phyloP scores from a whole-genome alignment of 2,329 filamentous ascomycete species.

The Chaetomiaceae sp. region DNA sequence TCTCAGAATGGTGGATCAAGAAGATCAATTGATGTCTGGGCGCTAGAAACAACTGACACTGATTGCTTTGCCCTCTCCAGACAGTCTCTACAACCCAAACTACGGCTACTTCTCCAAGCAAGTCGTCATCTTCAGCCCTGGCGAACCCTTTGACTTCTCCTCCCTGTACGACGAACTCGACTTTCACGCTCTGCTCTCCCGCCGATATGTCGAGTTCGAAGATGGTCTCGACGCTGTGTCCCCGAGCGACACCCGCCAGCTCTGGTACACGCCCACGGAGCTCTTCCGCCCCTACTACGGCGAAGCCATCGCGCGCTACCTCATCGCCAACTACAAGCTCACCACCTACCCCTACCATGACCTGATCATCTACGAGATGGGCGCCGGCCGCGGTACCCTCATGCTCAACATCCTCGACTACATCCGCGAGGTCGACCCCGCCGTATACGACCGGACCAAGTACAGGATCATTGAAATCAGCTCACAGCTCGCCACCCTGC shows the following conservation, averaged over 20 bases:
- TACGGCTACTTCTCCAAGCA: conserved; percentile 98
- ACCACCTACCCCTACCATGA: conserved; percentile 94
- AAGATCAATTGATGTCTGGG: not conserved
- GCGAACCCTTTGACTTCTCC: conserved; percentile 86
- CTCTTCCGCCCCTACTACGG: conserved; percentile 96
- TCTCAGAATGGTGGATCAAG: conserved; percentile 1
- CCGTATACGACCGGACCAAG: conserved; percentile 89
- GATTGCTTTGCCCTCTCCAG: conserved; percentile 41
- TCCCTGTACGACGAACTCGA: conserved; percentile 75
- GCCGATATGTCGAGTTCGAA: conserved; percentile 86
- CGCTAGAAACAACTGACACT: not conserved
- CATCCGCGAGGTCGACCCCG: conserved; percentile 81
- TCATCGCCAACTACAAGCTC: conserved; percentile 93
- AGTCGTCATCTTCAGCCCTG: conserved; percentile 91
- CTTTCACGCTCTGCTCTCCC: conserved; percentile 72
- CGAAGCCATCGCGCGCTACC: conserved; percentile 92
- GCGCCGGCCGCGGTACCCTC: conserved; percentile 91
- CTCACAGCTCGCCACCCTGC: conserved; percentile 69
- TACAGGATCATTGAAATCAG: conserved; percentile 98
- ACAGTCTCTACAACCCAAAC: conserved; percentile 88
- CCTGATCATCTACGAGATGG: conserved; percentile 97
- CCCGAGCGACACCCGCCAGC: conserved; percentile 69
- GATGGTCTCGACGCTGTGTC: conserved; percentile 75
- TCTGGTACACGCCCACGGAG: conserved; percentile 98
- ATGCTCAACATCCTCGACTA: conserved; percentile 99